Base-by-base conservation (phyloP, 495 filamentous ascomycete genomes). In the Talaromyces thailandensis region DNA sequence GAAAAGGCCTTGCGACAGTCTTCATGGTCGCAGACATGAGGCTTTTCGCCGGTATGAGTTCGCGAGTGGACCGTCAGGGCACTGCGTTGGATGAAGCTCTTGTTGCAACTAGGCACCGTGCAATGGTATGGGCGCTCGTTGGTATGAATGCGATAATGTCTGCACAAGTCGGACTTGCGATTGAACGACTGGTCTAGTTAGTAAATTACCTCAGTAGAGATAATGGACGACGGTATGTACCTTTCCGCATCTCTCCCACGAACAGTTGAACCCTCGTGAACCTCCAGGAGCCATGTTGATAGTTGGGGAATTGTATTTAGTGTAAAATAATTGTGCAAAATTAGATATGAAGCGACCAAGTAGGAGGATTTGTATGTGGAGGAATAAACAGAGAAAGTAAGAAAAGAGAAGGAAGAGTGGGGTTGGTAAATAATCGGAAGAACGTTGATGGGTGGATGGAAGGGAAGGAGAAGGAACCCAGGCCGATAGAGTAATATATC, bases 71-170 rank as follows among this genome's bases (percentile, higher is more conserved):
- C 91, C 0, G 89, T 93, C 69, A 95, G 75, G 43, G 91, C 91
- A 76, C 90, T 93, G 64, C 91, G 81, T 67, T 96, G 91, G 68
- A 95, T 94, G 75, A 96, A 96, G 69, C 88, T 90, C 76, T 96
- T 95, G 31, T 86, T 86, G 74, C 91, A 96, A 24, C 82, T 85
- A 29, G 79, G 79, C 14, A 82, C 79, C 26, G 75, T 81, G 74
- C 91, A 94, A 55, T 83, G 78, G 68, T 92, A 94, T 31, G 91
- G 91, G 57, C 91, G 80, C 69, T 94, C 91, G 71, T 93, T 93
- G 66, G 91, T 96, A 68, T 96, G 91, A 70, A 96, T 96, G 55
- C 91, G 84, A 71, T 89, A 90, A 72, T 96, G 91, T 69, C 91
- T 82, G 72, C 91, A 88, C 58, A 96, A 81, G 76, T 96, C 91